These are phyloP conservation scores for Ceriops zippeliana DNA, from an alignment of 345 rosid species.

Conservation along the genomic window DNA sequence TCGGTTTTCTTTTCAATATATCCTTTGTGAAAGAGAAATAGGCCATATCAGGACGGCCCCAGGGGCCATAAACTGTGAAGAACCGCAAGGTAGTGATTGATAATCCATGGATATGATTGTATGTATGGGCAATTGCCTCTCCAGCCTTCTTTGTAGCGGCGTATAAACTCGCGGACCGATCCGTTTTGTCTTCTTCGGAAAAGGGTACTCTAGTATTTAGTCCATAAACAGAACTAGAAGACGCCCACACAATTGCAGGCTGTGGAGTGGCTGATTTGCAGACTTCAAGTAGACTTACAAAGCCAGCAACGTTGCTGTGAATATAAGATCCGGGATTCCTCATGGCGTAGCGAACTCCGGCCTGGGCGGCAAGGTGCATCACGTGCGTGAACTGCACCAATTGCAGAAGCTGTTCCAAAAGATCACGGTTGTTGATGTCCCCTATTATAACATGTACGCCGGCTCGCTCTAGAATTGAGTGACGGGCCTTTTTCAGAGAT, in stretches of 20 bases:
- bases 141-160: slow-evolving; percentile 93
- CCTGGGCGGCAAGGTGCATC: slow-evolving; percentile 91
- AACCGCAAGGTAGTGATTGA: slow-evolving; percentile 77
- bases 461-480: slow-evolving; percentile 61
- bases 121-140: slow-evolving; percentile 86
- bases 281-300: slow-evolving; percentile 70
- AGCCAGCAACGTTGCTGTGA: slow-evolving; percentile 80
- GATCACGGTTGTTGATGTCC: slow-evolving; percentile 70
- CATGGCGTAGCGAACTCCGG: slow-evolving; percentile 89
- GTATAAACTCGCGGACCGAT: slow-evolving; percentile 82
- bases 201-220: slow-evolving; percentile 82
- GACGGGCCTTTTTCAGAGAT: slow-evolving; percentile 74
- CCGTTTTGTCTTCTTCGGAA: slow-evolving; percentile 73
- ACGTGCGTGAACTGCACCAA: slow-evolving; percentile 78
- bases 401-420: slow-evolving; percentile 66
- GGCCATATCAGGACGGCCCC: slow-evolving; percentile 97
- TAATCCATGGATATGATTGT: slow-evolving; percentile 79
- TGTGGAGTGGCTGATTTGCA: slow-evolving; percentile 75
- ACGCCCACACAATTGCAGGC: slow-evolving; percentile 83
- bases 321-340: slow-evolving; percentile 75
- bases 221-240: slow-evolving; percentile 87
- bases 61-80: slow-evolving; percentile 85
- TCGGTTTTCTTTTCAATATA: slow-evolving; percentile 59
- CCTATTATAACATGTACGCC: slow-evolving; percentile 82
- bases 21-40: slow-evolving; percentile 85